Evolutionary conservation across 345 rosid species (phyloP).

Genomic region (Pugionium dolabratum): DNA sequence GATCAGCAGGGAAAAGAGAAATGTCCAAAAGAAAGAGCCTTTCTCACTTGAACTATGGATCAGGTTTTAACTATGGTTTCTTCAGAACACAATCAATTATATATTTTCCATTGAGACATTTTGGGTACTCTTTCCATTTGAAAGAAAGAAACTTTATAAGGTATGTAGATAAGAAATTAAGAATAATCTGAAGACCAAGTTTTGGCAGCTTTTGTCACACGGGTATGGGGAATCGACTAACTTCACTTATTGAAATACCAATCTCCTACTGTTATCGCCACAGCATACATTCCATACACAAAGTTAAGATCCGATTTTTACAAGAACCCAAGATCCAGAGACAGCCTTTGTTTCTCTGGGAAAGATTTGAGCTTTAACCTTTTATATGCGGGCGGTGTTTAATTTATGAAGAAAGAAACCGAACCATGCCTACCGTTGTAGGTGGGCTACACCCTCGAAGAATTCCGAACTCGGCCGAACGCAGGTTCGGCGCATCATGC

Average conservation of each 20-base stretch:
- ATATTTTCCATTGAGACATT: constrained; percentile 37
- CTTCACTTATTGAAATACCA: constrained; percentile 86
- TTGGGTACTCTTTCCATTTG: constrained; percentile 29
- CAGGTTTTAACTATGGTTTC: constrained; percentile 25
- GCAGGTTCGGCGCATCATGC: too few relatives aligned
- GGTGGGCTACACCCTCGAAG: too few relatives aligned
- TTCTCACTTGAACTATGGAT: background rate
- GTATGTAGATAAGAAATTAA: constrained; percentile 15
- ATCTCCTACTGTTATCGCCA: constrained; percentile 88
- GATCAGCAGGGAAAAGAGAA: too few relatives aligned
- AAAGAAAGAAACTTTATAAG: constrained; percentile 19
- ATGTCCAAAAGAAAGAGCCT: too few relatives aligned
- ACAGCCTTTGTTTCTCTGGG: too few relatives aligned
- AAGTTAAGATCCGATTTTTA: background rate
- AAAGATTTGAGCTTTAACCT: too few relatives aligned
- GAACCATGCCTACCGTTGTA: too few relatives aligned
- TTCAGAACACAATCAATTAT: constrained; percentile 7
- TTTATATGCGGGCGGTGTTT: too few relatives aligned
- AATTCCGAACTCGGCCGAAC: too few relatives aligned
- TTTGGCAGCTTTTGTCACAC: constrained; percentile 31
- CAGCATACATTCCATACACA: constrained; percentile 47
- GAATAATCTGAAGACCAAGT: too few relatives aligned
- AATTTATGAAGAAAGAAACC: too few relatives aligned
- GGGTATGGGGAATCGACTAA: constrained; percentile 82
- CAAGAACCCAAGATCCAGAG: too few relatives aligned